phyloP scores from a whole-genome alignment of 129 eudicot genomes.

The Pseudognaphalium luteoalbum region DNA sequence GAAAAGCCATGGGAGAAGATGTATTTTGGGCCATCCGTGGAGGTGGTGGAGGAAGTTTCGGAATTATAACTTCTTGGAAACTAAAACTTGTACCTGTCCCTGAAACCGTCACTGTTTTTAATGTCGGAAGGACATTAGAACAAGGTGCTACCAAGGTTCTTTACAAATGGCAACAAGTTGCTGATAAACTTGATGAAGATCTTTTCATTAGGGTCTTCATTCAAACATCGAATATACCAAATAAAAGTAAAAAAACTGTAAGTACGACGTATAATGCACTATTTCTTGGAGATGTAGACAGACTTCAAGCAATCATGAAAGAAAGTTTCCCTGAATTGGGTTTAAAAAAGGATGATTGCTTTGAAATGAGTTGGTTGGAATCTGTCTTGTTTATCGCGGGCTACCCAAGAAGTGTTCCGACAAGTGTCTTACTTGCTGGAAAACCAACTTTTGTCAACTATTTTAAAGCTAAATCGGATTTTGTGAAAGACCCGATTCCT shows the following conservation, averaged over 20 bases:
- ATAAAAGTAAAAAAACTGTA: conserved; percentile 16
- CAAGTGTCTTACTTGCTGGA: conserved; percentile 18
- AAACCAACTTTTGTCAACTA: conserved; percentile 26
- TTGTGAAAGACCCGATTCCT: conserved; percentile 27
- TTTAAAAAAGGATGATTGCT: conserved; percentile 21
- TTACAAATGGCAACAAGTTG: conserved; percentile 33
- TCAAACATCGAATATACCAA: conserved; percentile 21
- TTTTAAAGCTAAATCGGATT: conserved; percentile 32
- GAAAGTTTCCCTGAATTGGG: conserved; percentile 26
- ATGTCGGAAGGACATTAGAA: conserved; percentile 23
- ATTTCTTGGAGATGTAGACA: conserved; percentile 16
- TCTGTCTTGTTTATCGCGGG: conserved; percentile 27
- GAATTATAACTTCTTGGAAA: conserved; percentile 30
- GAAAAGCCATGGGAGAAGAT: conserved; percentile 31
- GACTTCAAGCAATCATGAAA: conserved; percentile 30
- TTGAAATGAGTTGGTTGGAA: conserved; percentile 32
- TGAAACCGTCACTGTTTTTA: conserved; percentile 24
- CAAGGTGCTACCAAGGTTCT: conserved; percentile 32
- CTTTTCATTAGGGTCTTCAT: conserved; percentile 26
- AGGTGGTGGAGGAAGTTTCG: conserved; percentile 28
- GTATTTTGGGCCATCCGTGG: conserved; percentile 30
- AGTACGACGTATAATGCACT: conserved; percentile 30
- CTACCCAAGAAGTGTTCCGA: conserved; percentile 26
- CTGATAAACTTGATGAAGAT: conserved; percentile 29
- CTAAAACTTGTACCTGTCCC: conserved; percentile 30